Evolutionary conservation across 192 early-diverging fungal genomes (phyloP).

Genomic region (Coemansia sp.): DNA sequence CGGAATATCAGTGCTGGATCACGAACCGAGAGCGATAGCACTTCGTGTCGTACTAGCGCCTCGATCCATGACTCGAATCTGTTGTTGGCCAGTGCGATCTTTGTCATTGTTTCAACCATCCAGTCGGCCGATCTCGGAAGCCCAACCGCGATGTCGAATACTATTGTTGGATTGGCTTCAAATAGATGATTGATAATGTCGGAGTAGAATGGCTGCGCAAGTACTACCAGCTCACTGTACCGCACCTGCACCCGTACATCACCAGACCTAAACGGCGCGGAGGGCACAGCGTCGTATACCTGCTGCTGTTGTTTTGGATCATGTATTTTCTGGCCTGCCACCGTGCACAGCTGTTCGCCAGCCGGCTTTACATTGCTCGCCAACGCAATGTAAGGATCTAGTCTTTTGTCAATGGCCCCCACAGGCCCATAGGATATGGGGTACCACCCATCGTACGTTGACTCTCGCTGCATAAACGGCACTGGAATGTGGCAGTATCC

Average conservation of each 20-base stretch:
- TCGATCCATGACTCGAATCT: conserved; percentile 36
- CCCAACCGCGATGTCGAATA: conserved; percentile 30
- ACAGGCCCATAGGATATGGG: conserved; percentile 40
- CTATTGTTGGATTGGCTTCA: conserved; percentile 31
- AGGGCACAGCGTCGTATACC: not conserved
- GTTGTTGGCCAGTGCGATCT: conserved; percentile 33
- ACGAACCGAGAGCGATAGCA: conserved; percentile 25
- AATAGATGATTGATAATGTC: conserved; percentile 23
- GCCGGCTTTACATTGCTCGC: conserved; percentile 21
- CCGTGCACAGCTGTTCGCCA: conserved; percentile 8
- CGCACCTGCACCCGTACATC: conserved; percentile 48
- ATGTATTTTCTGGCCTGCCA: not conserved
- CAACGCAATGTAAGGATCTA: conserved; percentile 22
- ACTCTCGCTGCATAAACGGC: conserved; percentile 28
- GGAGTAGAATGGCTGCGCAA: conserved; percentile 23
- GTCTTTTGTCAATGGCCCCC: conserved; percentile 5
- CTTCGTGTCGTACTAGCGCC: conserved; percentile 38
- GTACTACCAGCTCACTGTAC: conserved; percentile 47
- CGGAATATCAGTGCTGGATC: conserved; percentile 56
- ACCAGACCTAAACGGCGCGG: conserved; percentile 46
- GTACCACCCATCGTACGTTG: conserved; percentile 53
- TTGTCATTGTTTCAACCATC: conserved; percentile 49
- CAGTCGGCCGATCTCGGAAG: conserved; percentile 43
- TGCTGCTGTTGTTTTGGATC: not conserved
- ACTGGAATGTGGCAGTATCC: conserved; percentile 46